Conservation (phyloP, 805 yeast species). For the Pichia occidentalis region DNA sequence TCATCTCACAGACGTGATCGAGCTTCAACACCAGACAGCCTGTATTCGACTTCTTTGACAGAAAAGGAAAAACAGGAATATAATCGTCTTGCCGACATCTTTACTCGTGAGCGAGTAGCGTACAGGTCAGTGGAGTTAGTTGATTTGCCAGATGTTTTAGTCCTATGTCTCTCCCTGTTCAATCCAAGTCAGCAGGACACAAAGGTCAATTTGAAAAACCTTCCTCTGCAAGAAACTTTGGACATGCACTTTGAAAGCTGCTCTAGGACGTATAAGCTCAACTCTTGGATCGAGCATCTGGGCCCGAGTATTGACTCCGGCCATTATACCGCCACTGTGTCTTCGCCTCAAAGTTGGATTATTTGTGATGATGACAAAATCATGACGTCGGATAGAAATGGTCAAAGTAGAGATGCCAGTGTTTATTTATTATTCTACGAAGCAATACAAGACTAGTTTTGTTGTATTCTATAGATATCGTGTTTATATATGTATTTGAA, state of each 20-base stretch:
- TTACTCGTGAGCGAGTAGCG: slow-evolving; percentile 26
- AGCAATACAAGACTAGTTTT: neutral
- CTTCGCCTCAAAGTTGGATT: slow-evolving; percentile 55
- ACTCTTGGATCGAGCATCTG: slow-evolving; percentile 62
- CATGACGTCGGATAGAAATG: slow-evolving; percentile 33
- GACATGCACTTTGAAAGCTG: slow-evolving; percentile 29
- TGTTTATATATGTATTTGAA: too few species aligned
- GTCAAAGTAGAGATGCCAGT: slow-evolving; percentile 40
- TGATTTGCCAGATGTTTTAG: slow-evolving; percentile 30
- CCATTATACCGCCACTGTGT: slow-evolving; percentile 65
- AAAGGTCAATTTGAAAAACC: slow-evolving; percentile 21
- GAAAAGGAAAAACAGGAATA: slow-evolving; percentile 20
- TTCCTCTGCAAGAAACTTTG: slow-evolving; percentile 21
- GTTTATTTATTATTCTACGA: slow-evolving; percentile 64
- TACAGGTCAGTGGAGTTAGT: slow-evolving; percentile 27
- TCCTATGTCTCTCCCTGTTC: slow-evolving; percentile 29
- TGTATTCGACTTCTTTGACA: slow-evolving; percentile 15
- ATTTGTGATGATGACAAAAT: slow-evolving; percentile 68
- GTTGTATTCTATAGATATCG: too few species aligned
- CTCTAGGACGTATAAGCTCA: slow-evolving; percentile 47
- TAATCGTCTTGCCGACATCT: slow-evolving; percentile 14
- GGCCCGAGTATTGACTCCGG: slow-evolving; percentile 63
- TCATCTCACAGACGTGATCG: slow-evolving; percentile 1
- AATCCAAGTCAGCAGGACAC: slow-evolving; percentile 24
- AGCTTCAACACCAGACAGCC: neutral